Conservation (phyloP, 164 flowering plant species). For the Annona squamosa region DNA sequence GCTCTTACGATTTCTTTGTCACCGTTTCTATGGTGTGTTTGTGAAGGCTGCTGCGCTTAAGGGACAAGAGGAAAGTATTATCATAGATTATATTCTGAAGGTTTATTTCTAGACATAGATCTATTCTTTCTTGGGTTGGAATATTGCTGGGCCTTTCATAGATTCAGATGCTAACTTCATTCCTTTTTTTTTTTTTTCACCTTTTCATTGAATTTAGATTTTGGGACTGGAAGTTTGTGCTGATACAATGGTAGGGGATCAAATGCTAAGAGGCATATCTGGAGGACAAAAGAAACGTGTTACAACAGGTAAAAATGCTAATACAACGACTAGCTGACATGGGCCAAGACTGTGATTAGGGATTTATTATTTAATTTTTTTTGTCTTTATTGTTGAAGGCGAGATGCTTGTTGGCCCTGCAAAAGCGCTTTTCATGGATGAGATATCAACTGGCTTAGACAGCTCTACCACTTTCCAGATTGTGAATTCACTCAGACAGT, state of each 20-base stretch:
- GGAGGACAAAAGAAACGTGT: conserved; percentile 28
- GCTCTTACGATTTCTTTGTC: neutral
- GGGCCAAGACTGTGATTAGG: neutral
- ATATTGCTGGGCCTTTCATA: neutral
- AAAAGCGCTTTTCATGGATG: conserved; percentile 74
- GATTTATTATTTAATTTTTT: neutral
- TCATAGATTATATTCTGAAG: conserved; percentile 24
- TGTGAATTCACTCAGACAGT: conserved; percentile 50
- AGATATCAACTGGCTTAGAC: conserved; percentile 82
- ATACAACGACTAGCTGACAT: neutral
- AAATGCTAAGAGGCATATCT: conserved; percentile 26
- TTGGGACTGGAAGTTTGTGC: conserved; percentile 24
- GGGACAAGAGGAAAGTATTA: conserved; percentile 22
- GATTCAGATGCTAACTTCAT: neutral
- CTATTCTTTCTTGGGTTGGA: neutral
- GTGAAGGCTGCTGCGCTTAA: conserved; percentile 23
- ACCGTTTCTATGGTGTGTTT: conserved; percentile 15
- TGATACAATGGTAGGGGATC: conserved; percentile 25
- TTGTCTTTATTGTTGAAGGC: conserved; percentile 23
- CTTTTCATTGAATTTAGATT: conserved; percentile 10
- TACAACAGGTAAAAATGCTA: conserved; percentile 17
- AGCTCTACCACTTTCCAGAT: conserved; percentile 76
- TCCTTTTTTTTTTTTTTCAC: neutral
- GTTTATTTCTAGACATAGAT: neutral
- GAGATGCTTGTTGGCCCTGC: conserved; percentile 87